phyloP scores from a whole-genome alignment of 2,329 filamentous ascomycete genomes.

The Catunica adiposa region DNA sequence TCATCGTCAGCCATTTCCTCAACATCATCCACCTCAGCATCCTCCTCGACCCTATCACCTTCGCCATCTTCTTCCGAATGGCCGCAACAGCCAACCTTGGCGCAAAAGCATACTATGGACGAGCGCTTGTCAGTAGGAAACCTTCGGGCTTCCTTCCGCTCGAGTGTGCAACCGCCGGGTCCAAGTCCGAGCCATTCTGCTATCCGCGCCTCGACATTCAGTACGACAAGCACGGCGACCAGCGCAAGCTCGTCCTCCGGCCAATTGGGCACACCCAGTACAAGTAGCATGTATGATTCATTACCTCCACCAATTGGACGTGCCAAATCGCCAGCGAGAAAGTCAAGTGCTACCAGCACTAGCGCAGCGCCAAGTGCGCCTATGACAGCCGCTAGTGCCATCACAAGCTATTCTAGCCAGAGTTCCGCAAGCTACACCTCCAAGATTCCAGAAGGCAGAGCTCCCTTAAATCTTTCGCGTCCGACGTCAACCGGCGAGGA shows the following conservation, averaged over 20 bases:
- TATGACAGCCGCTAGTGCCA: background rate
- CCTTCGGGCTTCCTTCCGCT: constrained; percentile 8
- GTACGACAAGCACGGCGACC: background rate
- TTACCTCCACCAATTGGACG: background rate
- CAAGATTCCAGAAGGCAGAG: background rate
- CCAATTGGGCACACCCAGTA: background rate
- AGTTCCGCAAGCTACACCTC: background rate
- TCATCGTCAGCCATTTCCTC: constrained; percentile 8
- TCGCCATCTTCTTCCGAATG: constrained; percentile 12
- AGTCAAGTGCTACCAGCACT: background rate
- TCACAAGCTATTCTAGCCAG: no score
- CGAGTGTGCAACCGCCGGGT: constrained; percentile 6
- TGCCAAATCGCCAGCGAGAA: background rate
- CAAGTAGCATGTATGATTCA: background rate
- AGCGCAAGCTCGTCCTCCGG: constrained; percentile 5
- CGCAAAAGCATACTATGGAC: constrained; percentile 13
- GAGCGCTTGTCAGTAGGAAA: constrained; percentile 11
- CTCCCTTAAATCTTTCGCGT: background rate
- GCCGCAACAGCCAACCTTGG: constrained; percentile 1
- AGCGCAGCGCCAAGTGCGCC: background rate
- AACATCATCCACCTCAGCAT: constrained; percentile 5
- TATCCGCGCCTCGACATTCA: background rate
- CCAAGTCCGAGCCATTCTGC: constrained; percentile 1
- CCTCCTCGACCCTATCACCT: constrained; percentile 3
- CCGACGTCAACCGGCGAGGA: constrained; percentile 15